phyloP scores from a whole-genome alignment of 768 basidiomycete species.

The Lactarius pseudohatsudake region DNA sequence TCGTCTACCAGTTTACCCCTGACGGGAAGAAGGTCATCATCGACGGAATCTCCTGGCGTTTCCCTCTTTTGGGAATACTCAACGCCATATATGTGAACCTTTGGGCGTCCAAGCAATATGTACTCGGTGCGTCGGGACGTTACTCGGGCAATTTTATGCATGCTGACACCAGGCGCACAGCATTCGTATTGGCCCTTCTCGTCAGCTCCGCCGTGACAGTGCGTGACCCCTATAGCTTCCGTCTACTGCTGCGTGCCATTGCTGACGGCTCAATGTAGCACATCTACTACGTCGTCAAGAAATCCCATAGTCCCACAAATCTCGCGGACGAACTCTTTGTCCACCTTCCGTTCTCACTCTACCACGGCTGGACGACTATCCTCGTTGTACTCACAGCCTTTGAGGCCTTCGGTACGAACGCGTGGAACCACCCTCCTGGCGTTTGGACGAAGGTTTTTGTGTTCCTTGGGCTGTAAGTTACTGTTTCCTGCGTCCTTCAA shows the following conservation, averaged over 20 bases:
- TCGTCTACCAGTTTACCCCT: slow-evolving; percentile 88
- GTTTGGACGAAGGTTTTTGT: slow-evolving; percentile 95
- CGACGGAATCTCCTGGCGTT: slow-evolving; percentile 88
- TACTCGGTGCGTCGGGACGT: slow-evolving; percentile 46
- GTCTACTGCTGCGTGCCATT: slow-evolving; percentile 34
- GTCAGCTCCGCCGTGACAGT: slow-evolving; percentile 72
- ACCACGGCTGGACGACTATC: slow-evolving; percentile 90
- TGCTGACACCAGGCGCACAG: slow-evolving; percentile 38
- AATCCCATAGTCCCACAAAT: slow-evolving; percentile 65
- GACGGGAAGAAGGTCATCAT: slow-evolving; percentile 74
- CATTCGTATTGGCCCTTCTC: slow-evolving; percentile 86
- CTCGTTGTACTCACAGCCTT: slow-evolving; percentile 80
- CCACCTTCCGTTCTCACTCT: slow-evolving; percentile 95
- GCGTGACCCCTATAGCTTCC: slow-evolving; percentile 23
- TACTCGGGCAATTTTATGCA: neutral
- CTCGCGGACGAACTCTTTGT: slow-evolving; percentile 82
- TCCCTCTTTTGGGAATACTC: slow-evolving; percentile 82
- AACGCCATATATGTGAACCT: slow-evolving; percentile 89
- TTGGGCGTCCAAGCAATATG: slow-evolving; percentile 77
- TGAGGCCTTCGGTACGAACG: slow-evolving; percentile 86
- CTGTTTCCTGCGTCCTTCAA: slow-evolving; percentile 4
- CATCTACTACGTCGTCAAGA: slow-evolving; percentile 94
- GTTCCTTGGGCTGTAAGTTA: slow-evolving; percentile 78
- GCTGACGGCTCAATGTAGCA: slow-evolving; percentile 50
- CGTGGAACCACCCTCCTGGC: slow-evolving; percentile 60